Base-by-base conservation (phyloP, 805 yeast species). In the Yamadazyma scolyti region DNA sequence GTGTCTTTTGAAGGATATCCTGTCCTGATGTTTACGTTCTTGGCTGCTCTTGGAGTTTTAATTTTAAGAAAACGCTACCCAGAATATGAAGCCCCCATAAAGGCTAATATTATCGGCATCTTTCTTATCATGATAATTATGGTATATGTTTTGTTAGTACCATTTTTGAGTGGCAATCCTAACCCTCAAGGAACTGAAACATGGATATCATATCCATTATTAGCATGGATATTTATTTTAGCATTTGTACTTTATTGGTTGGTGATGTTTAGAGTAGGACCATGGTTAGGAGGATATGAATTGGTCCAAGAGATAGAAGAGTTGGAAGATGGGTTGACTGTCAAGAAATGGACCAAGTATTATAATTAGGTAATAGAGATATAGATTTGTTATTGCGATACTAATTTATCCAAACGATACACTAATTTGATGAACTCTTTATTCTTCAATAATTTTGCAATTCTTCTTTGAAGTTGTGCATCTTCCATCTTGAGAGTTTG, bases 31-130 rank as follows among this genome's bases (percentile, higher is more conserved):
- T 77, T 77, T 35, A 54, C 73, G 11, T 65, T 71, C 0, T 51
- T 78, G 11, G 67, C 73, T 1, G 75, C 81, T 0, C 37, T 73
- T 6, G 89, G 88, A 0, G 47, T 81, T 0, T 69, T 79, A 26
- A 58, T 80, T 8, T 50, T 77, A 12, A 61, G 85, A 37, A 56
- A 40, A 19, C 58, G 76, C 31, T 62, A 71, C 29, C 77, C 78
- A 0, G 66, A 63, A 2, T 50, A 67, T 13, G 53, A 40, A 16
- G 74, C 84, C 0, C 69, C 76, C 3, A 73, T 79, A 9, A 63
- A 70, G 31, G 72, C 84, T 0, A 61, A 72, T 2, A 37, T 59
- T 2, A 7, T 68, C 0, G 82, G 83, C 1, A 71, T 77, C 0
- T 26, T 48, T 0, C 56, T 72, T 22, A 64, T 77, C 28, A 47